These are phyloP conservation scores for Leccinum sublutescens DNA, from an alignment of 768 basidiomycete genomes.

Conservation along the genomic window DNA sequence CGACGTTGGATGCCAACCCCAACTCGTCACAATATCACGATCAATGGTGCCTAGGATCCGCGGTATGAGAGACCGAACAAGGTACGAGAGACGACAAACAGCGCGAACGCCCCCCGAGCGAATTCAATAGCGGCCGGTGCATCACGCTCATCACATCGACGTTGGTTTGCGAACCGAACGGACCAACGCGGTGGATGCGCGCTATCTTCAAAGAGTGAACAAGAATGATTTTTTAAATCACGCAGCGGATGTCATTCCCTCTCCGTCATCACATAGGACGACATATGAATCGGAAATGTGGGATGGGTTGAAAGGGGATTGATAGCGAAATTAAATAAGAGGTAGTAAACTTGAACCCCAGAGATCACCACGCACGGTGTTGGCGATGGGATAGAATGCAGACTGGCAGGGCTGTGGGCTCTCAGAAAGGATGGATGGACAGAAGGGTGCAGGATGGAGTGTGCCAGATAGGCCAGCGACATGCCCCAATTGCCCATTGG, in stretches of 20 bases:
- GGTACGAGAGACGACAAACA: background rate
- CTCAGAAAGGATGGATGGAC: background rate
- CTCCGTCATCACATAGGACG: background rate
- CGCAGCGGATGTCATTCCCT: background rate
- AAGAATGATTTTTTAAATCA: background rate
- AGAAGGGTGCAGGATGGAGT: background rate
- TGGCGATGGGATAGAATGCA: background rate
- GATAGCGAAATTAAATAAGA: background rate
- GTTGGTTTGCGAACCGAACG: background rate
- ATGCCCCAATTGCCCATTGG: background rate
- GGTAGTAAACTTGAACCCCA: background rate
- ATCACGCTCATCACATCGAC: background rate
- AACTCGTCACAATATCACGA: conserved; percentile 26
- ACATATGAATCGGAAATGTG: conserved; percentile 18
- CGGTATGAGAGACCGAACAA: conserved; percentile 16
- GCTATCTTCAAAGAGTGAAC: conserved; percentile 1
- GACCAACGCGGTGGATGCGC: background rate
- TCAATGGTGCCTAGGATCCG: conserved; percentile 23
- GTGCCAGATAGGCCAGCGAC: background rate
- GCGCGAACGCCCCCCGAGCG: background rate
- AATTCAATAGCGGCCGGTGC: background rate
- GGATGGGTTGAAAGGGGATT: background rate
- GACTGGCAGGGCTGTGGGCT: conserved; percentile 5
- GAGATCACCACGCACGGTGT: background rate
- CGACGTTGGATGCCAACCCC: conserved; percentile 16